Evolutionary conservation across 2,329 filamentous ascomycete species (phyloP).

Genomic region (Lasiodiplodia gonubiensis): DNA sequence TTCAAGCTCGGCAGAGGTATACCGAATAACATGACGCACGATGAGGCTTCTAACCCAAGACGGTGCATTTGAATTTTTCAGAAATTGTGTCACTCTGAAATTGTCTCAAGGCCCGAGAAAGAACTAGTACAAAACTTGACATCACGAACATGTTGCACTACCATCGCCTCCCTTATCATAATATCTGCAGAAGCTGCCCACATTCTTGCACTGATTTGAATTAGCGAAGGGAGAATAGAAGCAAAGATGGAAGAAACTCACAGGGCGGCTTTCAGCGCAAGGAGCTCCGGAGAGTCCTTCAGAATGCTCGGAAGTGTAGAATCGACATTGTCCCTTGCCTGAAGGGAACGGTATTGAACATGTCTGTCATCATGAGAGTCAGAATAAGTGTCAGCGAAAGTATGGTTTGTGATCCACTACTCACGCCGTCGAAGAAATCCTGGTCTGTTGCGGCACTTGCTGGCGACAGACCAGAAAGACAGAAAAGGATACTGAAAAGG

Average conservation of each 20-base stretch:
- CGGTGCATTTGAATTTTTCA: too few relatives aligned
- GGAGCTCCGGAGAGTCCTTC: background rate
- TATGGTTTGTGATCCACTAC: background rate
- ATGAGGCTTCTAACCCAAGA: too few relatives aligned
- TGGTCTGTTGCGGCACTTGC: background rate
- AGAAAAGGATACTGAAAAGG: background rate
- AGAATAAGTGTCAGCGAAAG: background rate
- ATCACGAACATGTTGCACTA: background rate
- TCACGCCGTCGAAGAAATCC: background rate
- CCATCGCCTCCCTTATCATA: background rate
- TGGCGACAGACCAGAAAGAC: background rate
- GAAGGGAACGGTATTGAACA: background rate
- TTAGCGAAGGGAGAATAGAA: background rate
- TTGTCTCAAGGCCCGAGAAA: slow-evolving; percentile 40
- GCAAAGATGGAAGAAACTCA: background rate
- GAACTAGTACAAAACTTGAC: background rate
- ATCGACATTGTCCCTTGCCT: background rate
- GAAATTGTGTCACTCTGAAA: too few relatives aligned
- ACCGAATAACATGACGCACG: too few relatives aligned
- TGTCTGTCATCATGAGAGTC: background rate
- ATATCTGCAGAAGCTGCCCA: background rate
- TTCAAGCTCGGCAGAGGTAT: too few relatives aligned
- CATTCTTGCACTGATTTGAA: background rate
- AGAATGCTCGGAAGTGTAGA: background rate
- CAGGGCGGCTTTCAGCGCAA: background rate